phyloP scores from a whole-genome alignment of 371 early-diverging fungal genomes.

The Coemansia sp. region DNA sequence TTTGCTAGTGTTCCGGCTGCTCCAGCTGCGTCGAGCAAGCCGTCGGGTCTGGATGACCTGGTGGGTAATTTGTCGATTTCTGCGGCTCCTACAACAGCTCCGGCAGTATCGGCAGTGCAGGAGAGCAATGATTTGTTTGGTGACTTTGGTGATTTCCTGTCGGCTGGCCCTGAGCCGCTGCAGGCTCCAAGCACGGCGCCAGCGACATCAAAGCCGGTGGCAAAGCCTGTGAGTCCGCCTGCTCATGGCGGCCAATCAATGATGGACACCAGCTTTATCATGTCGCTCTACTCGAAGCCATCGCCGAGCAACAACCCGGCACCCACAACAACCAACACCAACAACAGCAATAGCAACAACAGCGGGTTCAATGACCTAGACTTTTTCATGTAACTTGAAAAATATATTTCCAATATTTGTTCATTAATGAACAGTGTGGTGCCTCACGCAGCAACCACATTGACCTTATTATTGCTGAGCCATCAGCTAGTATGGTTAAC shows the following conservation, averaged over 20 bases:
- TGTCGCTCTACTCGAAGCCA: constrained; percentile 51
- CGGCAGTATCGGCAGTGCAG: not conserved
- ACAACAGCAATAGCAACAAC: not conserved
- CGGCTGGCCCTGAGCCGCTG: constrained; percentile 15
- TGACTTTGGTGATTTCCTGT: constrained; percentile 52
- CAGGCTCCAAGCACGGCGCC: not conserved
- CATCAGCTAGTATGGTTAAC: no score
- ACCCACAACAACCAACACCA: constrained; percentile 1
- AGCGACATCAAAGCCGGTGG: not conserved
- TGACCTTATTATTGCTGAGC: not conserved
- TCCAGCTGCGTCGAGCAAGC: constrained; percentile 2
- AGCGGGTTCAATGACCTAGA: constrained; percentile 38
- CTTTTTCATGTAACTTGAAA: constrained; percentile 7
- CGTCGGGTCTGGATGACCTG: not conserved
- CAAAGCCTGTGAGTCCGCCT: constrained; percentile 8
- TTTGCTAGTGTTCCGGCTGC: constrained; percentile 8
- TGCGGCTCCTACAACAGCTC: not conserved
- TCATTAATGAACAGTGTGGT: no score
- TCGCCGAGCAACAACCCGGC: constrained; percentile 5
- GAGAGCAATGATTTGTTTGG: constrained; percentile 41
- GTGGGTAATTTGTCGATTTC: constrained; percentile 20
- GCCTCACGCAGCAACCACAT: no score
- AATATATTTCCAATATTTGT: not conserved
- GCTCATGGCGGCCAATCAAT: constrained; percentile 21
- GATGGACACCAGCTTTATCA: constrained; percentile 52